Evolutionary conservation across 768 basidiomycete species (phyloP), one percentile per base, ranked within the genome.

Genomic region (Termitomyces sp.): DNA sequence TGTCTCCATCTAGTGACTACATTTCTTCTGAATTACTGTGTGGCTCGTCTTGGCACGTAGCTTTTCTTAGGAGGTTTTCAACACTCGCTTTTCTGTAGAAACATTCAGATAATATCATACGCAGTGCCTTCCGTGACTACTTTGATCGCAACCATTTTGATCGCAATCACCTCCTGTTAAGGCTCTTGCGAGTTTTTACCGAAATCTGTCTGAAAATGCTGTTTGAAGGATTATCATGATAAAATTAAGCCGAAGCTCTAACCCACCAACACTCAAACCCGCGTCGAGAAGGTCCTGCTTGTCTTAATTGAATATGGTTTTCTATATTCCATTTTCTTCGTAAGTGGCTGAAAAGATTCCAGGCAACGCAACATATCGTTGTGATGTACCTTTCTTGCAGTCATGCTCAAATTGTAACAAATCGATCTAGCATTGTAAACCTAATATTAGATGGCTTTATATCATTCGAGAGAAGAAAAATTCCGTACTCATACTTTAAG

Each of bases 251-350:
- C 58, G 2, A 46, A n/a, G 28, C 58, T 59, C 33, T 31, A 26
- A 18, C 29, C 46, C 10, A 26, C 49, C 16, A 42, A 22, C n/a
- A 34, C 28, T 8, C n/a, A 18, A 29, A 54, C 47, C 7, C 34
- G 41, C 12, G 58, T 55, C 13, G 58, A 59, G 31, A 59, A 59
- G 22, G 31, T 59, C 15, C 9, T 59, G n/a, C 33, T 59, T 12
- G 16, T 59, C 9, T 29, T 59, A 15, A 33, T 59, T 6, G 58
- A 59, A 49, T 59, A 53, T 26, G 58, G 53, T 5, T 59, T 59
- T n/a, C n/a, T 59, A 20, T 59, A 59, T 44, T 59, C 55, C 54
- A 31, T 59, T 22, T 59, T 59, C 39, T 59, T 59, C 42, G 58
- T 59, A 29, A 39, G 58, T 50, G 15, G 5, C 13, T 39, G 24